Conservation (phyloP, 495 filamentous ascomycete genomes). For the Melanomma pulvis-pyrius region DNA sequence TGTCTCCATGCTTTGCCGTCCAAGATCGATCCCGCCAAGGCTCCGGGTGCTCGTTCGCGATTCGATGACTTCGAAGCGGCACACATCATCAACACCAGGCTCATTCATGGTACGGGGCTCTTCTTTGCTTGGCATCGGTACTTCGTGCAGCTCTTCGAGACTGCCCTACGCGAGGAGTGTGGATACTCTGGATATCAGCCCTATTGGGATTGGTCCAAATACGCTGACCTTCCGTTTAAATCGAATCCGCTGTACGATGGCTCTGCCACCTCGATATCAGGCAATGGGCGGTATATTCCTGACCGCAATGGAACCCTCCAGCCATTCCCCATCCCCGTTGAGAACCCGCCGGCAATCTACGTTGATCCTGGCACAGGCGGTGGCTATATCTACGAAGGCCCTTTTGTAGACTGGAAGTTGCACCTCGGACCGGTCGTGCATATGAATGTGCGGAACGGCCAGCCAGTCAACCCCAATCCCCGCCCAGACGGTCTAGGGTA, state of each 20-base stretch:
- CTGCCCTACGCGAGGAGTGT: conserved; percentile 42
- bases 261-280: conserved; percentile 60
- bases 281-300: conserved; percentile 58
- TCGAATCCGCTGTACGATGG: conserved; percentile 67
- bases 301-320: conserved; percentile 40
- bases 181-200: conserved; percentile 35
- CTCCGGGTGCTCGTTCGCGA: not conserved
- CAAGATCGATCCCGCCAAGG: not conserved
- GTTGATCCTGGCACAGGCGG: conserved; percentile 60
- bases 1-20: not conserved
- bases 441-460: not conserved
- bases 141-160: conserved; percentile 15
- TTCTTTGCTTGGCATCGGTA: conserved; percentile 29
- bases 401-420: conserved; percentile 49
- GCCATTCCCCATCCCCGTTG: conserved; percentile 8
- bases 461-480: not conserved
- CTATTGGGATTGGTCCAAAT: conserved; percentile 69
- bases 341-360: conserved; percentile 12
- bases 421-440: conserved; percentile 18
- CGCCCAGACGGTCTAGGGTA: conserved; percentile 18
- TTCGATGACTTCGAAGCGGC: conserved; percentile 25
- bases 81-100: conserved; percentile 26
- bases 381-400: conserved; percentile 63
- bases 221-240: conserved; percentile 49
- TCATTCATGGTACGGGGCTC: conserved; percentile 18